Percentiles rank a stretch among this genome's conserved stretches.
phyloP scores from a whole-genome alignment of 805 yeast genomes.

The Nakazawaea holstii region DNA sequence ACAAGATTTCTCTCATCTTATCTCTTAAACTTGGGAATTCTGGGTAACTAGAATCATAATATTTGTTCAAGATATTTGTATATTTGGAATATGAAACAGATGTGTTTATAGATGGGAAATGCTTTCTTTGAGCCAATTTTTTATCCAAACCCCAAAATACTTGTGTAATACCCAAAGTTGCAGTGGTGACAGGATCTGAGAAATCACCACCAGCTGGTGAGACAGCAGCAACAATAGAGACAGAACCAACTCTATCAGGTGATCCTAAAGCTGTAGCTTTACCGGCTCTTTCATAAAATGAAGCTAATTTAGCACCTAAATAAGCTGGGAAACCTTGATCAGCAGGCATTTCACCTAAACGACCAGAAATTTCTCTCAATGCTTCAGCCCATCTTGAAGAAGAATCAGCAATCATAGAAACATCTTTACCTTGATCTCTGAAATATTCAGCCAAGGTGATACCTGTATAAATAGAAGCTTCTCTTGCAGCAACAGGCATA shows the following conservation, averaged over 20 bases:
- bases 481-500: conserved; percentile 99
- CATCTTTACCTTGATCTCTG: conserved; percentile 99
- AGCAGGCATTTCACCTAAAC: conserved; percentile 99
- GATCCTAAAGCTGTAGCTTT: conserved; percentile 92
- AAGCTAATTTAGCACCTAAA: conserved; percentile 96
- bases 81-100: conserved; percentile 95
- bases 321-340: conserved; percentile 99
- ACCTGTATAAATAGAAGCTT: conserved; percentile 98
- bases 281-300: conserved; percentile 99
- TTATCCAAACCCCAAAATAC: conserved; percentile 99
- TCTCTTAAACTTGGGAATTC: conserved; percentile 89
- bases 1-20: conserved; percentile 87
- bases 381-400: conserved; percentile 99
- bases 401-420: conserved; percentile 99
- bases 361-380: conserved; percentile 98
- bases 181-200: conserved; percentile 98
- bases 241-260: conserved; percentile 95
- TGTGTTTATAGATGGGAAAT: conserved; percentile 98
- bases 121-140: conserved; percentile 98
- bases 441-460: conserved; percentile 97
- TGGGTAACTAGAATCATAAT: conserved; percentile 80
- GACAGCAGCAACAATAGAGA: conserved; percentile 99
- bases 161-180: conserved; percentile 99
- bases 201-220: conserved; percentile 99
- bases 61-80: conserved; percentile 79